These are phyloP conservation scores for Fusarium xyrophilum DNA, from an alignment of 2,329 filamentous ascomycete species.

Conservation along the genomic window DNA sequence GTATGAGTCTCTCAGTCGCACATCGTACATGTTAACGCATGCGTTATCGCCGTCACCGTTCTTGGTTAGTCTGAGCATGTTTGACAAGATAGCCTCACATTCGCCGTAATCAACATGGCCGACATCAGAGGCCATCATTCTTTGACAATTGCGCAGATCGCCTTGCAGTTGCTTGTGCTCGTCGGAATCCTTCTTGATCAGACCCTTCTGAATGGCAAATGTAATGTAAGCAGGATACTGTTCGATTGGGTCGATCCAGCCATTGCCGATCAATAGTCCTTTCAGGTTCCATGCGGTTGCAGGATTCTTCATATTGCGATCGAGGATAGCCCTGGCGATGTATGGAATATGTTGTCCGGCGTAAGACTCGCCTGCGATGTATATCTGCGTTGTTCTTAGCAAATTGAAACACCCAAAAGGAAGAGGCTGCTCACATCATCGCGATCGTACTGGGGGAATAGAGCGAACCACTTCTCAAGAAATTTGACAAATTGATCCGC, in stretches of 20 bases:
- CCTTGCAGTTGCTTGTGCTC: slow-evolving; percentile 70
- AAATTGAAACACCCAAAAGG: not conserved
- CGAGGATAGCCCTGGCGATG: slow-evolving; percentile 88
- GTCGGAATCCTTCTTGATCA: slow-evolving; percentile 73
- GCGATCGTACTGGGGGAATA: slow-evolving; percentile 90
- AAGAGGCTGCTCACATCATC: slow-evolving; percentile 79
- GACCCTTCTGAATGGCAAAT: slow-evolving; percentile 77
- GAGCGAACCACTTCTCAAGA: slow-evolving; percentile 85
- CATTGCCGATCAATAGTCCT: slow-evolving; percentile 93
- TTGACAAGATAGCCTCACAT: slow-evolving; percentile 80
- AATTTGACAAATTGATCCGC: slow-evolving; percentile 86
- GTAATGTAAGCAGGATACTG: slow-evolving; percentile 89
- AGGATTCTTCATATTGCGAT: slow-evolving; percentile 75
- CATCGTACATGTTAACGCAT: slow-evolving; percentile 97
- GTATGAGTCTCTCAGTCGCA: slow-evolving; percentile 80
- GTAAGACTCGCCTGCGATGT: slow-evolving; percentile 94
- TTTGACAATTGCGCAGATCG: slow-evolving; percentile 72
- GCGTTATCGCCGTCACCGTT: slow-evolving; percentile 59
- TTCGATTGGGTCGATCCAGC: slow-evolving; percentile 90
- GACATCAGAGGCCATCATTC: slow-evolving; percentile 58
- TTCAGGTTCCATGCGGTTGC: slow-evolving; percentile 73
- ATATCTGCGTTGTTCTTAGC: slow-evolving; percentile 66
- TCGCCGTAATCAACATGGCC: slow-evolving; percentile 67
- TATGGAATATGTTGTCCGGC: slow-evolving; percentile 98
- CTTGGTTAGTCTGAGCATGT: slow-evolving; percentile 72